A percentile compares a stretch with the other conserved stretches of the same genome.
These are phyloP conservation scores for Perkinsela sp. DNA, from an alignment of 208 protist species.

Conservation along the genomic window DNA sequence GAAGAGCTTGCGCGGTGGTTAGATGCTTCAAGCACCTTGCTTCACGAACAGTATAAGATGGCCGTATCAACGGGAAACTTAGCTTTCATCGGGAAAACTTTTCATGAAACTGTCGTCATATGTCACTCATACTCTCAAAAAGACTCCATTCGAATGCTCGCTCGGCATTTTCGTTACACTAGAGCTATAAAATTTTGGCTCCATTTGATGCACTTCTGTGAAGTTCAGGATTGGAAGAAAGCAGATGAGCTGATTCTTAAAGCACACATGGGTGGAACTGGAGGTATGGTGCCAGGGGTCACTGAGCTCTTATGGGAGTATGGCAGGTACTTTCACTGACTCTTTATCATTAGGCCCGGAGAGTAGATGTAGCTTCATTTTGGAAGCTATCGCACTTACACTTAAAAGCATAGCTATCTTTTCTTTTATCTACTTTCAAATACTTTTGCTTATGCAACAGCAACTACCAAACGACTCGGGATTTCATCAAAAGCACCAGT, in stretches of 20 bases:
- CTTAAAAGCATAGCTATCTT: too few species aligned
- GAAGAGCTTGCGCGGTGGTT: too few species aligned
- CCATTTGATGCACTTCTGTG: neutral
- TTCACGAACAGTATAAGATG: neutral
- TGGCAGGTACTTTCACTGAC: neutral
- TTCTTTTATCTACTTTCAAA: too few species aligned
- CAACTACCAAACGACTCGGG: too few species aligned
- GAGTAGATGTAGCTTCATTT: too few species aligned
- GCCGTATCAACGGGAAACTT: neutral
- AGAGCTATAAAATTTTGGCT: neutral
- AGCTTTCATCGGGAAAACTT: neutral
- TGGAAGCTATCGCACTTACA: too few species aligned
- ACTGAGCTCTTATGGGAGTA: neutral
- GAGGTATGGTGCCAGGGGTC: neutral
- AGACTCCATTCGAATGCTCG: neutral
- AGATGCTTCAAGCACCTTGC: too few species aligned
- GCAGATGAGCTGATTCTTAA: neutral
- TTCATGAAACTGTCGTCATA: neutral
- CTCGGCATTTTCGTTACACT: neutral
- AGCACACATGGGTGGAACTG: neutral
- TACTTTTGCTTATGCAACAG: too few species aligned
- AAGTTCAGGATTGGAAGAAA: neutral
- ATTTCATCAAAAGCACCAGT: too few species aligned
- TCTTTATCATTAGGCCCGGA: too few species aligned
- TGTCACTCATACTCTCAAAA: neutral